phyloP scores from a whole-genome alignment of 2,329 filamentous ascomycete species.

The Coniochaeta prunicola region DNA sequence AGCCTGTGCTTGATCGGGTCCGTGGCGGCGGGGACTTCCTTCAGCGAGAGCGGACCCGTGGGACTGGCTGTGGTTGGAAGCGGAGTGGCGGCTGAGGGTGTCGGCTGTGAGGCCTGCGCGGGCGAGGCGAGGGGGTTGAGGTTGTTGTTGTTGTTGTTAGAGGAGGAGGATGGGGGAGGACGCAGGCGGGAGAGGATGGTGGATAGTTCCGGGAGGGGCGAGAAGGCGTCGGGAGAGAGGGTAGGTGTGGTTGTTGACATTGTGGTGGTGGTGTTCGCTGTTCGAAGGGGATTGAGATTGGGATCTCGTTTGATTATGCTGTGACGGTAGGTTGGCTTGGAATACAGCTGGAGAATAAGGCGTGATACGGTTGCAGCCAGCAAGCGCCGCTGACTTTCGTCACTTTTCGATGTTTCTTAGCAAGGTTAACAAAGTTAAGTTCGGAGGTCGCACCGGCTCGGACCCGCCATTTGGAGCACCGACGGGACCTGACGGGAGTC shows the following conservation, averaged over 20 bases:
- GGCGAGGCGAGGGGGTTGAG: slow-evolving; percentile 44
- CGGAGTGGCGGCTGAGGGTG: slow-evolving; percentile 17
- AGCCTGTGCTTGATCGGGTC: slow-evolving; percentile 77
- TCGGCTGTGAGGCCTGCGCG: slow-evolving; percentile 13
- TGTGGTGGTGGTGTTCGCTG: neutral
- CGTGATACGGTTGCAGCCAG: neutral
- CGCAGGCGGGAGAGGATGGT: neutral
- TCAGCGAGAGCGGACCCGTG: slow-evolving; percentile 38
- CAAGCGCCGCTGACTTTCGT: neutral
- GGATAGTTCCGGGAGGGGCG: neutral
- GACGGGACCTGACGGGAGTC: neutral
- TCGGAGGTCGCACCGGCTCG: neutral
- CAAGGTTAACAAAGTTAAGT: neutral
- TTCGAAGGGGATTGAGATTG: neutral
- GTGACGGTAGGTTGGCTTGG: too few relatives aligned
- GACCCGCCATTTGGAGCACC: neutral
- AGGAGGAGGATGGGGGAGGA: neutral
- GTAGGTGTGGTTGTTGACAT: neutral
- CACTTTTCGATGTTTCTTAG: neutral
- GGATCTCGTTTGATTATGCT: neutral
- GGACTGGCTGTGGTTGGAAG: slow-evolving; percentile 22
- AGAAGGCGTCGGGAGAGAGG: neutral
- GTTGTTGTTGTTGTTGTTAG: slow-evolving; percentile 62
- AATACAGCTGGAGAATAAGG: too few relatives aligned
- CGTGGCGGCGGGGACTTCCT: slow-evolving; percentile 73